A percentile compares a stretch with the other conserved stretches of the same genome.
These are phyloP conservation scores for Solanum peruvianum DNA, from an alignment of 257 asterid genomes.

Conservation along the genomic window DNA sequence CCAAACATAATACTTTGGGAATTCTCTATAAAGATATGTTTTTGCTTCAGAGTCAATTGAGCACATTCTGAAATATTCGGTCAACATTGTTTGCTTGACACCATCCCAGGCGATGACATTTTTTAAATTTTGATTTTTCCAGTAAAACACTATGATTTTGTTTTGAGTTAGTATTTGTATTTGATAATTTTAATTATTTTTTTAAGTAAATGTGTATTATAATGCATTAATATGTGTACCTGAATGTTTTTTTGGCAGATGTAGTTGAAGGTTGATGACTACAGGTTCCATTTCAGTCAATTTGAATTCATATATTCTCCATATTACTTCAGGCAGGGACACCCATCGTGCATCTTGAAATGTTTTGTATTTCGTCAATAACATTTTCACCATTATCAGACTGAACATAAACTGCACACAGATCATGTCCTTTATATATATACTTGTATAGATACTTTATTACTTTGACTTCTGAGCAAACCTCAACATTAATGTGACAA, in stretches of 20 bases:
- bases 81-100: not conserved
- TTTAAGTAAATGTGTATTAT: no score
- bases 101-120: not conserved
- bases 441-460: not conserved
- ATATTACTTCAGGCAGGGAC: not conserved
- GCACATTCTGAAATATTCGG: not conserved
- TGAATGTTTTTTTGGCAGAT: not conserved
- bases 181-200: no score
- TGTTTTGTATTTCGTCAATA: not conserved
- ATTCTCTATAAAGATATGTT: not conserved
- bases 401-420: not conserved
- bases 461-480: not conserved
- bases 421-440: not conserved
- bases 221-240: not conserved
- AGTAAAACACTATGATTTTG: not conserved
- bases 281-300: not conserved
- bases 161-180: not conserved
- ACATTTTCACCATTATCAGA: not conserved
- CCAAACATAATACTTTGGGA: not conserved
- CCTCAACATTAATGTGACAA: not conserved
- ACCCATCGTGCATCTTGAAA: not conserved
- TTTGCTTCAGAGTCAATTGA: not conserved
- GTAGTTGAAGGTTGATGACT: not conserved
- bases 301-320: not conserved
- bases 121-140: no score